These are phyloP conservation scores for Blastobotrys attinorum DNA, from an alignment of 805 yeast species.

Conservation along the genomic window DNA sequence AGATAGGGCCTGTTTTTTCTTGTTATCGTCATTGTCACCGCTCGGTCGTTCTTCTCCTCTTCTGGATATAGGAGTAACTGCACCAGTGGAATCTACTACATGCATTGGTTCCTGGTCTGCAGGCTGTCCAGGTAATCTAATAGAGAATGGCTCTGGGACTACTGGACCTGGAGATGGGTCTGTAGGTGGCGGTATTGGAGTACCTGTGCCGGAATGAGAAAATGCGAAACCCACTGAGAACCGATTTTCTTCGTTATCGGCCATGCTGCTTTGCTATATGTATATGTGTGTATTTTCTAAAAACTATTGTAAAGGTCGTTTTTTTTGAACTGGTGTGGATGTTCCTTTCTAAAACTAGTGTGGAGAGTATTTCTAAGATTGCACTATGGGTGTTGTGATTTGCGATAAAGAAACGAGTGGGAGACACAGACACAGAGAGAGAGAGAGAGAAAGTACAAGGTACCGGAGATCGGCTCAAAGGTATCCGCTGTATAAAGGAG, in stretches of 20 bases:
- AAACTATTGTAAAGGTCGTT: too few species aligned
- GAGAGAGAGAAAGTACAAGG: too few species aligned
- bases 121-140: conserved; percentile 9
- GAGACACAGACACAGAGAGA: too few species aligned
- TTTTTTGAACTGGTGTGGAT: too few species aligned
- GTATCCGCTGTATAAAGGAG: too few species aligned
- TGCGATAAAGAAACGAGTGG: too few species aligned
- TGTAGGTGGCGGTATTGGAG: conserved; percentile 13
- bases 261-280: too few species aligned
- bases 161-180: conserved; percentile 11
- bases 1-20: neutral
- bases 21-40: neutral
- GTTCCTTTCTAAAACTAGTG: too few species aligned
- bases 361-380: too few species aligned
- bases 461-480: too few species aligned
- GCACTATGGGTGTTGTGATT: too few species aligned
- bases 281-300: too few species aligned
- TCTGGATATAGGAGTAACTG: conserved; percentile 6
- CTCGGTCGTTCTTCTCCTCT: neutral
- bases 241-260: conserved; percentile 8
- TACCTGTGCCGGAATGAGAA: conserved; percentile 9
- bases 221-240: conserved; percentile 14
- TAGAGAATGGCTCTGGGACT: conserved; percentile 7
- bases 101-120: neutral
- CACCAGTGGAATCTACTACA: conserved; percentile 7